A percentile compares a stretch with the other conserved stretches of the same genome.
These are phyloP conservation scores for Handroanthus guayacan DNA, from an alignment of 257 asterid species.

Conservation along the genomic window DNA sequence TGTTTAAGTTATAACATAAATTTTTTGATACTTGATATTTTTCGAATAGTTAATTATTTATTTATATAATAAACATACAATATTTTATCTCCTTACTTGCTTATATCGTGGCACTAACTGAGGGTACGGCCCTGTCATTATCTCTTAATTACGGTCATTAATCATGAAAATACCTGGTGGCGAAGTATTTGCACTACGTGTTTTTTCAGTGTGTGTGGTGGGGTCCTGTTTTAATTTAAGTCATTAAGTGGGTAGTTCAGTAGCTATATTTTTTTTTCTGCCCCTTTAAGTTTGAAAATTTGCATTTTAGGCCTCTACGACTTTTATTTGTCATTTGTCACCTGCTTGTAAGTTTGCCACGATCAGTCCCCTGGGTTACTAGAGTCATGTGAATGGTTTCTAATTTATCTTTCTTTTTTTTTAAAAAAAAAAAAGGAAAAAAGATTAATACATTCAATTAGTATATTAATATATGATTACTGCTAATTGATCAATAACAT, in stretches of 20 bases:
- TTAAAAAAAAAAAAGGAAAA: no score
- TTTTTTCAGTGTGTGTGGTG: conserved; percentile 3
- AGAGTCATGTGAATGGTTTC: neutral
- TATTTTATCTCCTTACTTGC: no score
- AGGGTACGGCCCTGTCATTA: neutral
- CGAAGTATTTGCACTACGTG: neutral
- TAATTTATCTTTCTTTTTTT: no score
- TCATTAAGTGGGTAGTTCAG: neutral
- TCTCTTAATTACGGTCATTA: neutral
- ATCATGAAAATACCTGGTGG: conserved; percentile 2
- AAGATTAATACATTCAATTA: no score
- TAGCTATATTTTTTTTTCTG: neutral
- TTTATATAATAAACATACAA: no score
- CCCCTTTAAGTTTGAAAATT: neutral
- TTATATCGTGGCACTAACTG: no score
- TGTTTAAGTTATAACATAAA: no score
- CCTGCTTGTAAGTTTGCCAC: no score
- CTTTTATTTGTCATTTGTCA: neutral
- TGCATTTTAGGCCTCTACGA: neutral
- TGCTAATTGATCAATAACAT: no score
- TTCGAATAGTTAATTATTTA: no score
- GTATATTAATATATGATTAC: no score
- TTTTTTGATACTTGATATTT: no score
- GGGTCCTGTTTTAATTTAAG: neutral
- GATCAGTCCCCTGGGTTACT: neutral